Conservation (phyloP, 345 rosid species). For the Crucihimalaya himalaica region DNA sequence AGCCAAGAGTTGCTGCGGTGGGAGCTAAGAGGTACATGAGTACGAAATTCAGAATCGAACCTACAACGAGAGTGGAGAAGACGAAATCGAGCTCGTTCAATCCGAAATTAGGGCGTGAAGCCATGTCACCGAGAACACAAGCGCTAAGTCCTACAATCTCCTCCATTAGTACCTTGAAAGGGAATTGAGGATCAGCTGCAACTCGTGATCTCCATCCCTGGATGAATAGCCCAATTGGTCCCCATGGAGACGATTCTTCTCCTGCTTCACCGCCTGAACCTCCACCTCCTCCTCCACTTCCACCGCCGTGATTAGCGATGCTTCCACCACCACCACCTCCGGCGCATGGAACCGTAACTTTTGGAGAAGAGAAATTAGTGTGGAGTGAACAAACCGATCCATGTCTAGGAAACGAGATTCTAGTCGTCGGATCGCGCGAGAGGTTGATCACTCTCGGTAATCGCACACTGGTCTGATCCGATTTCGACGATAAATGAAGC, state of each 20-base stretch:
- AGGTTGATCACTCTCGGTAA: constrained; percentile 30
- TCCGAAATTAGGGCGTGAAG: constrained; percentile 95
- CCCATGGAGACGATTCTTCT: constrained; percentile 43
- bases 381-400: constrained; percentile 36
- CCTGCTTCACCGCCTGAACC: constrained; percentile 39
- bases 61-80: constrained; percentile 86
- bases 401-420: constrained; percentile 35
- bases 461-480: constrained; percentile 36
- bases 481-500: constrained; percentile 40
- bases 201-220: constrained; percentile 93
- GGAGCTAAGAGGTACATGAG: constrained; percentile 97
- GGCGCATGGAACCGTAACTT: constrained; percentile 31
- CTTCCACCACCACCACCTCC: constrained; percentile 53
- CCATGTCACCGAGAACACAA: constrained; percentile 92
- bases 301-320: constrained; percentile 41
- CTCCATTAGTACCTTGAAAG: constrained; percentile 95
- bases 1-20: constrained; percentile 44
- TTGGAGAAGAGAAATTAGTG: constrained; percentile 34
- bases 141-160: constrained; percentile 90
- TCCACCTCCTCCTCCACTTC: constrained; percentile 43
- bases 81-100: constrained; percentile 93
- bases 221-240: constrained; percentile 63
- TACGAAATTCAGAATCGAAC: constrained; percentile 80
- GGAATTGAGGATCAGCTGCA: constrained; percentile 92
- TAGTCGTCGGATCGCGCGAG: constrained; percentile 27